Percentiles rank a stretch among this genome's conserved stretches.
These are phyloP conservation scores for Globisporangium spinosum DNA, from an alignment of 352 stramenopile genomes.

Conservation along the genomic window DNA sequence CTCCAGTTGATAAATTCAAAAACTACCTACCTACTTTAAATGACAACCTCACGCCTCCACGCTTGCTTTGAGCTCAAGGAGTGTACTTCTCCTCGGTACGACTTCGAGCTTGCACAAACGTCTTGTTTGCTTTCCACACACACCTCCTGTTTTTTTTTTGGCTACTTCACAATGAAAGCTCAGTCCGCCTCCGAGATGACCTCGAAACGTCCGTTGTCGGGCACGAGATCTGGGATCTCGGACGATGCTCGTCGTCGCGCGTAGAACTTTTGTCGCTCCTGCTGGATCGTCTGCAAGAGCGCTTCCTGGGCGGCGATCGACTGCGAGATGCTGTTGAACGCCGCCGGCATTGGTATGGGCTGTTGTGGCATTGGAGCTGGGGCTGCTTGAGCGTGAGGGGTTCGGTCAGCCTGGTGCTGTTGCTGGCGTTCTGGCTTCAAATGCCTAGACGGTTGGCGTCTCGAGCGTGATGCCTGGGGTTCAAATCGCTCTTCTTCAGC, in stretches of 20 bases:
- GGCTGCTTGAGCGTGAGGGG: not conserved
- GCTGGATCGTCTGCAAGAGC: constrained; percentile 9
- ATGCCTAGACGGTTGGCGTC: not conserved
- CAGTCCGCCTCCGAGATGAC: constrained; percentile 1
- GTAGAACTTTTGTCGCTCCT: constrained; percentile 11
- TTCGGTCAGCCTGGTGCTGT: not conserved
- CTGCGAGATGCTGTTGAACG: constrained; percentile 4
- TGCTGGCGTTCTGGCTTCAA: not conserved
- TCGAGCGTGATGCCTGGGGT: not conserved
- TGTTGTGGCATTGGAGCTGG: too few species aligned
- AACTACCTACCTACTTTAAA: not conserved
- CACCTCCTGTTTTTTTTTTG: not conserved
- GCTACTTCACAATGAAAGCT: not conserved
- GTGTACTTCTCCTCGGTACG: not conserved
- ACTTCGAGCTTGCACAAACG: not conserved
- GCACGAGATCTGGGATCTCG: not conserved
- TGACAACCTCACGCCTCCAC: not conserved
- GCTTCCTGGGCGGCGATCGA: constrained; percentile 12
- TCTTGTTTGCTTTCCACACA: not conserved
- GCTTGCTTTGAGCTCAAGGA: not conserved
- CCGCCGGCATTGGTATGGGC: not conserved
- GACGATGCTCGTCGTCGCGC: not conserved
- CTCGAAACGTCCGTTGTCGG: constrained; percentile 1
- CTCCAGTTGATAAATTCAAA: not conserved
- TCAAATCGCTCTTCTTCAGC: not conserved